Evolutionary conservation across 495 filamentous ascomycete species (phyloP).

Genomic region (Rhizodiscina lignyota): DNA sequence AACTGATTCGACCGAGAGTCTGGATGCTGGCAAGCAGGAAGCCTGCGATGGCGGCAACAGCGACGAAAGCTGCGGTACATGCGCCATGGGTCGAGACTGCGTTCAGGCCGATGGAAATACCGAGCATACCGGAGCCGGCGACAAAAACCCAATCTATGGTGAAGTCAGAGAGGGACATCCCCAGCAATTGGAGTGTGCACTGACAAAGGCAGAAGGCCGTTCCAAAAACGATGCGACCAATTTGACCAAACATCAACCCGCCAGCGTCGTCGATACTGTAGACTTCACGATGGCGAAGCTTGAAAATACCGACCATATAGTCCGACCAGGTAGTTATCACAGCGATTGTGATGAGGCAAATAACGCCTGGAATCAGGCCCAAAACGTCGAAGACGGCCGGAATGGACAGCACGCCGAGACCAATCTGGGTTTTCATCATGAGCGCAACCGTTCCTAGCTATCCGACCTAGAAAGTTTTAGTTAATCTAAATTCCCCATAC

Average conservation of each 20-base stretch:
- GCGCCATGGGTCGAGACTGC: neutral
- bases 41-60: constrained; percentile 7
- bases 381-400: constrained; percentile 24
- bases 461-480: too few relatives aligned
- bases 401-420: constrained; percentile 14
- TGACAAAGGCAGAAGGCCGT: too few relatives aligned
- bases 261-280: constrained; percentile 23
- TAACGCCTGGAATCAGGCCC: constrained; percentile 24
- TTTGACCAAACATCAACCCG: constrained; percentile 15
- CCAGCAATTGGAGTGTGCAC: too few relatives aligned
- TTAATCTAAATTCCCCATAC: too few relatives aligned
- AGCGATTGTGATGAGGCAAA: constrained; percentile 27
- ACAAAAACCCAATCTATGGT: constrained; percentile 30
- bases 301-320: constrained; percentile 5
- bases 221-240: too few relatives aligned
- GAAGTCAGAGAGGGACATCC: constrained; percentile 27
- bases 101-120: neutral
- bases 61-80: neutral
- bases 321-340: constrained; percentile 22
- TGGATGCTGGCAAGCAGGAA: constrained; percentile 16
- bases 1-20: constrained; percentile 27
- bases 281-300: constrained; percentile 22
- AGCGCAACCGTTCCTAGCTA: too few relatives aligned
- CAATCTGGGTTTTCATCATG: too few relatives aligned
- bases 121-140: neutral